Evolutionary conservation across 148 eudicot genomes (phyloP).

Genomic region (Camellia japonica): DNA sequence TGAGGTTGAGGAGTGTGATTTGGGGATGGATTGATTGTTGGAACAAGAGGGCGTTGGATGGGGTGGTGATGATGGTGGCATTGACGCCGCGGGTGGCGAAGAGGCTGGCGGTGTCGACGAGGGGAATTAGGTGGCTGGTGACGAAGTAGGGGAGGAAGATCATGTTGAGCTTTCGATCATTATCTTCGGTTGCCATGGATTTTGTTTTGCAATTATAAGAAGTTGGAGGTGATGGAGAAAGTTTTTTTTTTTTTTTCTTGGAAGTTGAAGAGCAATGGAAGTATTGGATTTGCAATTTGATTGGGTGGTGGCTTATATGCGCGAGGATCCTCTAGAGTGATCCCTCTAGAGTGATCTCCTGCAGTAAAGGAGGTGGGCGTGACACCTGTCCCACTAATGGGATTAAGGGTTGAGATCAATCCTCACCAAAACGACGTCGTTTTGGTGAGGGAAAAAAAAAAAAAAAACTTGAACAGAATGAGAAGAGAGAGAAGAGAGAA

Average conservation of each 20-base stretch:
- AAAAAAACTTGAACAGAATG: too few species aligned
- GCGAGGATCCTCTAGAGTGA: rapidly evolving
- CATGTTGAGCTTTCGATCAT: slow-evolving; percentile 17
- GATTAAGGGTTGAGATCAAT: too few species aligned
- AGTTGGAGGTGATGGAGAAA: too few species aligned
- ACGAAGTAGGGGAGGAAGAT: slow-evolving; percentile 43
- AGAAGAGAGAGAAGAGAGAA: too few species aligned
- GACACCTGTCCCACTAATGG: rapidly evolving
- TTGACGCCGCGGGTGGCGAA: slow-evolving; percentile 28
- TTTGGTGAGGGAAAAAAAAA: too few species aligned
- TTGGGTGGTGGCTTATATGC: too few species aligned
- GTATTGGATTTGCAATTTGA: too few species aligned
- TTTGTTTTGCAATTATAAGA: too few species aligned
- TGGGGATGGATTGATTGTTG: background rate
- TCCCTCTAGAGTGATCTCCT: rapidly evolving
- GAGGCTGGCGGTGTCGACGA: slow-evolving; percentile 37
- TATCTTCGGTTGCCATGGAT: background rate
- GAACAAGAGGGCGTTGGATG: slow-evolving; percentile 32
- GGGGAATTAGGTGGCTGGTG: slow-evolving; percentile 50
- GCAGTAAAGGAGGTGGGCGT: rapidly evolving
- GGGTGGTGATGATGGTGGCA: slow-evolving; percentile 44
- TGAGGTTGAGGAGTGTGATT: slow-evolving; percentile 19
- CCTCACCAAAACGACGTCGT: too few species aligned
- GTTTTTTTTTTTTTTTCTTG: too few species aligned
- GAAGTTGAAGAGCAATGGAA: too few species aligned